These are phyloP conservation scores for Selenicereus undatus DNA, from an alignment of 148 eudicot genomes.

Conservation along the genomic window DNA sequence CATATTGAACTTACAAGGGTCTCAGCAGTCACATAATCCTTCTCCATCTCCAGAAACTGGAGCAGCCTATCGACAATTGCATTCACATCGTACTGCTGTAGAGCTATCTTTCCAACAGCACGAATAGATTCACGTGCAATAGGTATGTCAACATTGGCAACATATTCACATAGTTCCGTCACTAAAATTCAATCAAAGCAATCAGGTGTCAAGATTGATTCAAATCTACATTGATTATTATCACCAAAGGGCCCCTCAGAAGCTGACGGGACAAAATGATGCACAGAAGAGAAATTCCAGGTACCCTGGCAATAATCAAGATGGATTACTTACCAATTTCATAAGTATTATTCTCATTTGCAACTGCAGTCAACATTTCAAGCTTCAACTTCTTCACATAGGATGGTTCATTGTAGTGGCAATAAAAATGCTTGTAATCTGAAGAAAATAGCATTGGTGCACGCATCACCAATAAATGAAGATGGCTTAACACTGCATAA, in stretches of 20 bases:
- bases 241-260: background rate
- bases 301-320: background rate
- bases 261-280: background rate
- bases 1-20: slow-evolving; percentile 62
- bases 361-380: slow-evolving; percentile 97
- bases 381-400: slow-evolving; percentile 98
- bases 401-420: slow-evolving; percentile 95
- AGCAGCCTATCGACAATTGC: slow-evolving; percentile 98
- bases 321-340: slow-evolving; percentile 66
- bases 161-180: slow-evolving; percentile 97
- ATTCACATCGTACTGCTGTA: slow-evolving; percentile 99
- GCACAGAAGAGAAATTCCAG: background rate
- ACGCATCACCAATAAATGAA: slow-evolving; percentile 95
- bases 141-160: slow-evolving; percentile 93
- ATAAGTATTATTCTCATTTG: slow-evolving; percentile 90
- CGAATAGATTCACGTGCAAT: slow-evolving; percentile 97
- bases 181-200: slow-evolving; percentile 49
- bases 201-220: slow-evolving; percentile 4
- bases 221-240: background rate
- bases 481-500: slow-evolving; percentile 88
- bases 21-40: slow-evolving; percentile 96
- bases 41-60: slow-evolving; percentile 99
- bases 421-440: slow-evolving; percentile 96
- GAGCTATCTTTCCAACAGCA: slow-evolving; percentile 97
- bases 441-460: slow-evolving; percentile 92